phyloP scores from a whole-genome alignment of 176 grass and related monocot genomes.

The Rhynchospora pubera region DNA sequence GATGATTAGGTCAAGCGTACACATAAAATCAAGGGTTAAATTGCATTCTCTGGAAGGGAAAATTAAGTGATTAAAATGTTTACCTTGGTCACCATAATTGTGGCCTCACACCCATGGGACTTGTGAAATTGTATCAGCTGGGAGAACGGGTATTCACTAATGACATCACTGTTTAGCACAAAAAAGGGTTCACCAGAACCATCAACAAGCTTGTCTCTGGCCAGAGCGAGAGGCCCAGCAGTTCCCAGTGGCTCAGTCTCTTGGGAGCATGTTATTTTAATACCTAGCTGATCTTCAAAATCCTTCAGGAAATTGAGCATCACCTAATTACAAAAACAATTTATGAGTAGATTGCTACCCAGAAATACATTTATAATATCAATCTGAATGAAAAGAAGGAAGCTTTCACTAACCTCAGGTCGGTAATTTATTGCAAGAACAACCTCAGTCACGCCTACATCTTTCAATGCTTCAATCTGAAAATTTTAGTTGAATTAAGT shows the following conservation, averaged over 20 bases:
- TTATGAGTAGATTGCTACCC: not conserved
- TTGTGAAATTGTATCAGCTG: slow-evolving; percentile 88
- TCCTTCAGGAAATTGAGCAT: slow-evolving; percentile 97
- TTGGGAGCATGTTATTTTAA: slow-evolving; percentile 96
- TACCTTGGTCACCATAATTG: slow-evolving; percentile 99
- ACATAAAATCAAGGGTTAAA: too few species aligned
- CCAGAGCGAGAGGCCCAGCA: slow-evolving; percentile 83
- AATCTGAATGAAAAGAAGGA: not conserved
- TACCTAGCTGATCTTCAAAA: slow-evolving; percentile 77
- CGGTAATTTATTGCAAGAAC: slow-evolving; percentile 93
- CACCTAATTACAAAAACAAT: slow-evolving; percentile 35
- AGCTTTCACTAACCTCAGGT: slow-evolving; percentile 51
- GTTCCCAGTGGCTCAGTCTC: slow-evolving; percentile 90
- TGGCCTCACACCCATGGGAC: slow-evolving; percentile 63
- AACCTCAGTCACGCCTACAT: slow-evolving; percentile 82
- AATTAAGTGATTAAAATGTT: slow-evolving; percentile 3
- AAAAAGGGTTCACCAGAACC: slow-evolving; percentile 79
- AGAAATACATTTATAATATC: not conserved
- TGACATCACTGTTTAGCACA: slow-evolving; percentile 89
- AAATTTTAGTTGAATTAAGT: not conserved
- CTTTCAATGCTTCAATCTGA: slow-evolving; percentile 85
- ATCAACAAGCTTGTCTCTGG: slow-evolving; percentile 78
- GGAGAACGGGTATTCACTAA: slow-evolving; percentile 84
- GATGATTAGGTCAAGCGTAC: too few species aligned
- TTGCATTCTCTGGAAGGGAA: not conserved